Evolutionary conservation across 805 yeast species (phyloP).

Genomic region (Myxozyma kluyveri): DNA sequence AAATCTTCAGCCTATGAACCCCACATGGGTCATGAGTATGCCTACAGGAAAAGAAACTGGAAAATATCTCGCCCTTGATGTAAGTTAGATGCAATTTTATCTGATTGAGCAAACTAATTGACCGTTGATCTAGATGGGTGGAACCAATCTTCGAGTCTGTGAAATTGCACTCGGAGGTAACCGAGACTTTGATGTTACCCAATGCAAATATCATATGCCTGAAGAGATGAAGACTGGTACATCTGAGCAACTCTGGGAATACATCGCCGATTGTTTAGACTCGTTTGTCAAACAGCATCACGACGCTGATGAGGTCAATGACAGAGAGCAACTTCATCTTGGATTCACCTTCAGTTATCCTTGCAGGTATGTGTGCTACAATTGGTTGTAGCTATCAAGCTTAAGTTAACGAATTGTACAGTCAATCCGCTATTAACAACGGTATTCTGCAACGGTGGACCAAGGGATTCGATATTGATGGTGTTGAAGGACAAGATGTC

Average conservation of each 20-base stretch:
- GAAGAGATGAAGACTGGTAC: conserved; percentile 70
- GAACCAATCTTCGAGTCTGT: conserved; percentile 93
- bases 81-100: conserved; percentile 9
- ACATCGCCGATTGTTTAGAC: conserved; percentile 78
- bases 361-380: conserved; percentile 29
- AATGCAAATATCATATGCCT: conserved; percentile 77
- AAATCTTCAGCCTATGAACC: conserved; percentile 71
- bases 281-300: conserved; percentile 69
- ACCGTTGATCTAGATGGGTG: conserved; percentile 59
- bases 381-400: background rate
- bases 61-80: conserved; percentile 83
- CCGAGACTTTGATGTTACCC: conserved; percentile 78
- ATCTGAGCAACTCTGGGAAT: conserved; percentile 71
- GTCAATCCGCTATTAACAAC: conserved; percentile 72
- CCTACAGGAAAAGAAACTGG: conserved; percentile 93
- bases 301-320: conserved; percentile 43
- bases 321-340: conserved; percentile 52
- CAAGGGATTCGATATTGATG: conserved; percentile 90
- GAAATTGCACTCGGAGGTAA: conserved; percentile 80
- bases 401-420: conserved; percentile 2
- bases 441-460: conserved; percentile 96
- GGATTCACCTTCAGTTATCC: conserved; percentile 97
- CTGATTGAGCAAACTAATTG: background rate
- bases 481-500: conserved; percentile 92
- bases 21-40: conserved; percentile 91